Base-by-base conservation (phyloP, 1,284 basidiomycete genomes). In the Melampsora abietis-canadensis region DNA sequence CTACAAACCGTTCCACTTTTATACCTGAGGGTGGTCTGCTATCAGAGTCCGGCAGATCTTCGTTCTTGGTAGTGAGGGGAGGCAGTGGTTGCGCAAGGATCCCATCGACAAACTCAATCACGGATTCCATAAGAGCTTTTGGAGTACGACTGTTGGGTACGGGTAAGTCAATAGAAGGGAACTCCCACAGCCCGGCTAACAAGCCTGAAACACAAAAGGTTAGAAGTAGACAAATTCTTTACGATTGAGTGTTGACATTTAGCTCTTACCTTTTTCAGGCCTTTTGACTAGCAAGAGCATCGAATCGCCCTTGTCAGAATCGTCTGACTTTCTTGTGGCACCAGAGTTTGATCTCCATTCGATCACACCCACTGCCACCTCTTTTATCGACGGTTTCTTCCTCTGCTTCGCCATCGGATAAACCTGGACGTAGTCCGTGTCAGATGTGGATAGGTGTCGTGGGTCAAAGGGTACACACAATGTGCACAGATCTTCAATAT, bases 171-270 rank as follows among this genome's bases (percentile, higher is more conserved):
- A 85, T 81, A 15, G 89, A 88, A 47, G 90, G 90, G 82, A 92
- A 92, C 79, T 93, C 91, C 80, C 89, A 88, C 47, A 96, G 83
- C 5, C 93, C 92, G 24, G 92, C 94, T 47, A 96, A 85, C 63
- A 95, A 88, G 54, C 94, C 94, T 94, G 79, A 7, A 75, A 78
- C 24, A 57, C 37, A 76, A 34, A 59, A 14, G 31, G 51, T 34
- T 27, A 27, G 27, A 46, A 76, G 63, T 40, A 67, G 61, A 65
- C 83, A 65, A 44, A 19, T 46, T 10, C 54, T 54, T 51, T 54
- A 24, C 21, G 27, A 21, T 46, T 10, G 54, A 30, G 12, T 31
- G 30, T 4, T 17, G 24, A 21, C 40, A 46, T 37, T 8, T 5
- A 60, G 12, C 14, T 8, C 19, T 63, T 79, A 92, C 93, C 94